A percentile compares a stretch with the other conserved stretches of the same genome.
phyloP scores from a whole-genome alignment of 306 rosid genomes.

The Trifolium repens region DNA sequence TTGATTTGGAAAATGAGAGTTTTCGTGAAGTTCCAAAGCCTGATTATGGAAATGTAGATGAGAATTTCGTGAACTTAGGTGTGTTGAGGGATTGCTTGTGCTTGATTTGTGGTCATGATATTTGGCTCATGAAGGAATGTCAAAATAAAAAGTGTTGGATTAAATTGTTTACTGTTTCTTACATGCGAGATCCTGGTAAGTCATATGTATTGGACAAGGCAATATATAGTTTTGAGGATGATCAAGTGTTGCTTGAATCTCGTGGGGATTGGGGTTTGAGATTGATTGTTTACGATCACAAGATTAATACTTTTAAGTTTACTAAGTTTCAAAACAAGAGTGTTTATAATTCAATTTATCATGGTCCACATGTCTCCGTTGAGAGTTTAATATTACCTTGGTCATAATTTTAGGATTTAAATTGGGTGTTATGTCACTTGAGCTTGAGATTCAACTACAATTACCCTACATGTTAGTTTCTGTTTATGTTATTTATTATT shows the following conservation, averaged over 20 bases:
- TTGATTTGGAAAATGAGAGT: too few species aligned
- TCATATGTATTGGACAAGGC: neutral
- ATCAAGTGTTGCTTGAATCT: neutral
- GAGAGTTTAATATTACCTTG: neutral
- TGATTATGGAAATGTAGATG: neutral
- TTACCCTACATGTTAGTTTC: too few species aligned
- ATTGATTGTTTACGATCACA: neutral
- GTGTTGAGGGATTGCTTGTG: constrained; percentile 42
- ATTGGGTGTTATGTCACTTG: too few species aligned
- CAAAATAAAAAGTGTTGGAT: constrained; percentile 50
- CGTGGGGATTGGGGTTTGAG: neutral
- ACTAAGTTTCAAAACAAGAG: neutral
- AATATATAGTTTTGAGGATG: neutral
- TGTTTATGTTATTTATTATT: too few species aligned
- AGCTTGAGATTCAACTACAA: too few species aligned
- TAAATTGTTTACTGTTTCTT: constrained; percentile 24
- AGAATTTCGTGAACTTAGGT: neutral
- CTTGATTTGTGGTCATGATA: neutral
- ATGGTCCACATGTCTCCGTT: neutral
- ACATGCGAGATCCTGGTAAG: neutral
- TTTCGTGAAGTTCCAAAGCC: neutral
- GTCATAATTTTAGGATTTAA: too few species aligned
- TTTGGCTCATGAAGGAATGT: constrained; percentile 50
- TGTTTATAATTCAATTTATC: too few species aligned
- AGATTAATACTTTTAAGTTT: neutral